These are phyloP conservation scores for Cryptococcus neoformans DNA, from an alignment of 1,284 basidiomycete genomes.

Conservation along the genomic window DNA sequence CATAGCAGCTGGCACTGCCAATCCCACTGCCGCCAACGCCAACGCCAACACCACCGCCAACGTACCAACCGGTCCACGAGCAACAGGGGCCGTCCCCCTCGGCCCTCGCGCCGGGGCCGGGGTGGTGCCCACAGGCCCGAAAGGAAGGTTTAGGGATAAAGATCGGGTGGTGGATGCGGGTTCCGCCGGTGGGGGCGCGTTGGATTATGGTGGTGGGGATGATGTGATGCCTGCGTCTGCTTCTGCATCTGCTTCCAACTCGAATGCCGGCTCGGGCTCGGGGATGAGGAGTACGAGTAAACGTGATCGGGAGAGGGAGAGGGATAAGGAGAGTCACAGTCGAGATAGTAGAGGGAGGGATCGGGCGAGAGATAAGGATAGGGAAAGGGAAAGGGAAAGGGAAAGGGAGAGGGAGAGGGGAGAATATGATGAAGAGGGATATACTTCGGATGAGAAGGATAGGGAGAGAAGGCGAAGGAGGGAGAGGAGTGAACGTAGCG, in stretches of 20 bases:
- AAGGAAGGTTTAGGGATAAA: constrained; percentile 46
- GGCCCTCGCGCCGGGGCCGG: no score
- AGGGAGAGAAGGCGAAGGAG: constrained; percentile 15
- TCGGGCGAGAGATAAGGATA: constrained; percentile 2
- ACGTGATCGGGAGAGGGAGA: constrained; percentile 12
- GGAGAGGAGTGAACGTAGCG: constrained; percentile 10
- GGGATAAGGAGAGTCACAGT: constrained; percentile 4
- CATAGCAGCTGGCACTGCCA: not conserved
- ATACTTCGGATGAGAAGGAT: constrained; percentile 2
- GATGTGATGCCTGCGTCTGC: not conserved
- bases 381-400: not conserved
- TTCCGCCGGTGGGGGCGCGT: constrained; percentile 5
- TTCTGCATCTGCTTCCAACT: not conserved
- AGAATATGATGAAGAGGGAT: constrained; percentile 1
- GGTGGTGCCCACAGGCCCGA: constrained; percentile 26
- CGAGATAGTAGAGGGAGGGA: constrained; percentile 4
- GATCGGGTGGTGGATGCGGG: constrained; percentile 37
- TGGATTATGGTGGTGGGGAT: constrained; percentile 38
- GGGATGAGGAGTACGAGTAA: constrained; percentile 9
- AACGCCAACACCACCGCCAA: not conserved
- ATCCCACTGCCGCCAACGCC: not conserved
- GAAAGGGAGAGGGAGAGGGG: not conserved
- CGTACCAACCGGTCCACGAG: not conserved
- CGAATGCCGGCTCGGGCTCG: not conserved
- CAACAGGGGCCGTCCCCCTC: constrained; percentile 17